Evolutionary conservation across 208 protist genomes (phyloP).

Genomic region (Hexamita inflata): DNA sequence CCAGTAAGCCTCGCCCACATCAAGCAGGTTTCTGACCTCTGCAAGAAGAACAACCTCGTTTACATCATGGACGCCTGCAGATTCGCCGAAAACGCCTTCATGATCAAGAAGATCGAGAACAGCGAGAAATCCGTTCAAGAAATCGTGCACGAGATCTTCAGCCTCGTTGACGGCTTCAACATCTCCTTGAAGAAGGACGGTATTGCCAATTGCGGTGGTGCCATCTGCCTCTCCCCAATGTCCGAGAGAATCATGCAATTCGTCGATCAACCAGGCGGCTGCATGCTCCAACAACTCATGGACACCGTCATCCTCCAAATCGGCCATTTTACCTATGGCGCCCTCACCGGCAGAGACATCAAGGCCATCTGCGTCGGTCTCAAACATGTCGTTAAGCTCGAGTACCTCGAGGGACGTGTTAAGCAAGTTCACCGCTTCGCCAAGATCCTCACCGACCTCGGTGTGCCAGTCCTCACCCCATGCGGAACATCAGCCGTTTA

Average conservation of each 20-base stretch:
- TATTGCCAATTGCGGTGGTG: slow-evolving; percentile 21
- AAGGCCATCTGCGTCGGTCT: slow-evolving; percentile 4
- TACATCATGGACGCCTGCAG: slow-evolving; percentile 39
- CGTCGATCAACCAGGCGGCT: neutral
- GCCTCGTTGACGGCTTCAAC: slow-evolving; percentile 20
- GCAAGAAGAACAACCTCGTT: slow-evolving; percentile 32
- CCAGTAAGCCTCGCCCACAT: slow-evolving; percentile 49
- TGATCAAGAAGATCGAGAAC: slow-evolving; percentile 39
- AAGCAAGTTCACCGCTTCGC: slow-evolving; percentile 23
- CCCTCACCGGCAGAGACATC: slow-evolving; percentile 20
- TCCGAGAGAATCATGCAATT: neutral
- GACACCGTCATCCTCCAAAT: slow-evolving; percentile 6
- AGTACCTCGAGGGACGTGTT: slow-evolving; percentile 13
- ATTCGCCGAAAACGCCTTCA: slow-evolving; percentile 50
- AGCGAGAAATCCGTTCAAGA: neutral
- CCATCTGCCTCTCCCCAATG: neutral
- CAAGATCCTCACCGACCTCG: neutral
- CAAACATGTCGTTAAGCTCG: neutral
- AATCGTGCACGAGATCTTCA: slow-evolving; percentile 26
- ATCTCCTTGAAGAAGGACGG: slow-evolving; percentile 33
- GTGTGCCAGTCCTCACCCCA: slow-evolving; percentile 29
- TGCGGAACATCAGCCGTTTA: slow-evolving; percentile 18
- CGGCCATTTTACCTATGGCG: neutral
- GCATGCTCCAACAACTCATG: slow-evolving; percentile 13
- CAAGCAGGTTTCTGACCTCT: slow-evolving; percentile 6